Percentiles rank a stretch among this genome's conserved stretches.
These are phyloP conservation scores for Carpediemonas membranifera DNA, from an alignment of 78 protist species.

Conservation along the genomic window DNA sequence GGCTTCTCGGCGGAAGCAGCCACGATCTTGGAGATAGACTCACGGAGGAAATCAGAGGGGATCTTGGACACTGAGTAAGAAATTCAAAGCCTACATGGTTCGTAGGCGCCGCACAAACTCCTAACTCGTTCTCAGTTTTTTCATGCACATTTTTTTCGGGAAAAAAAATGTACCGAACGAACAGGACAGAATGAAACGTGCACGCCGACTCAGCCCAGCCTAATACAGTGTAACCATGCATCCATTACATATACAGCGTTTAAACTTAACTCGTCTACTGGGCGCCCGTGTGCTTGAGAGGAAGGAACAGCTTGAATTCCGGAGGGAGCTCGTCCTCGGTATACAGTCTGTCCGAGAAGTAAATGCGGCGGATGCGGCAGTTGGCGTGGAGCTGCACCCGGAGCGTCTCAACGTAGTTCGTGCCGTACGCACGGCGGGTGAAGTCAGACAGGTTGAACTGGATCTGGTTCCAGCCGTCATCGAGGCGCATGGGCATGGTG, in stretches of 20 bases:
- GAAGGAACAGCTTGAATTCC: constrained; percentile 73
- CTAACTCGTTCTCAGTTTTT: too few relatives aligned
- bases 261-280: too few relatives aligned
- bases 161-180: too few relatives aligned
- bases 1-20: constrained; percentile 14
- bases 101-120: too few relatives aligned
- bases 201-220: too few relatives aligned
- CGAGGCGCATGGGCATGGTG: constrained; percentile 90
- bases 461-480: constrained; percentile 91
- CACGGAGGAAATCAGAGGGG: constrained; percentile 12
- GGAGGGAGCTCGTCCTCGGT: constrained; percentile 85
- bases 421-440: constrained; percentile 82
- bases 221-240: too few relatives aligned
- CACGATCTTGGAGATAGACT: background rate
- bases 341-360: constrained; percentile 79
- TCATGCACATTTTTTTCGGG: too few relatives aligned
- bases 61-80: too few relatives aligned
- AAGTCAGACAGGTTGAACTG: constrained; percentile 86
- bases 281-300: constrained; percentile 34
- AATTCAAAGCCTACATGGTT: too few relatives aligned
- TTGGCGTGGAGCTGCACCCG: constrained; percentile 70
- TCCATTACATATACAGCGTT: too few relatives aligned
- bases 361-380: constrained; percentile 68
- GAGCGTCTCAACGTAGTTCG: constrained; percentile 81
- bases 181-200: too few relatives aligned